Evolutionary conservation across 2,329 filamentous ascomycete genomes (phyloP), one percentile per base, ranked within the genome.

Genomic region (Cercospora beticola): DNA sequence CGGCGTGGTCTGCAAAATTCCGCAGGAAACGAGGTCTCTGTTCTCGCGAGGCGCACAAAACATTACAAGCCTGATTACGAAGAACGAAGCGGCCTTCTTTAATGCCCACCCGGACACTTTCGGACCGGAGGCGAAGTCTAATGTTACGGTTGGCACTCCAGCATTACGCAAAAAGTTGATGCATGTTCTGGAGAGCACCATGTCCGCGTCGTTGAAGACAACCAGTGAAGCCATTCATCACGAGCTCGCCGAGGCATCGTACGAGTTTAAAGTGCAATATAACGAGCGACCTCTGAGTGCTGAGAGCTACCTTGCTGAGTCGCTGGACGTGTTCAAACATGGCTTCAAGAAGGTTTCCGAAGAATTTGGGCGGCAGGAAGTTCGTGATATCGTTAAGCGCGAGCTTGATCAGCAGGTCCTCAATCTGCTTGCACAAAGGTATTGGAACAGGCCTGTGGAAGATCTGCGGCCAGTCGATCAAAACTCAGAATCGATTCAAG

Each of bases 191-290:
- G 95, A 99, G 79, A 92, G 97, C 77, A 97, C 93, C 4, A 99
- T 99, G 96, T 94, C 94, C 30, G 89, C 92, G 36, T 97, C 92
- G 76, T 85, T 99, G 65, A 92, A 95, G 74, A 89, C 89, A 65
- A 99, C 95, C 3, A 92, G 92, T 74, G 93, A 97, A 77, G 93
- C 93, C 9, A 97, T 99, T 73, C 90, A 91, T 70, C 93, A 97
- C 78, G 95, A 99, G 79, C 87, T 99, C 0, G 94, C 97, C 76
- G 95, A 99, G 81, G 94, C 95, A 3, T 94, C 92, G 0, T 99
- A 99, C 77, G 94, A 99, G 80, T 99, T 97, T 85, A 99, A 99
- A 79, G 95, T 99, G 5, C 96, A 99, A 79, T 99, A 99, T 82
- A 99, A 99, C 76, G 95, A 99, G 78, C 89, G 95, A 6, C 93